Conservation (phyloP, 306 rosid genomes). For the Calophaca sinica region DNA sequence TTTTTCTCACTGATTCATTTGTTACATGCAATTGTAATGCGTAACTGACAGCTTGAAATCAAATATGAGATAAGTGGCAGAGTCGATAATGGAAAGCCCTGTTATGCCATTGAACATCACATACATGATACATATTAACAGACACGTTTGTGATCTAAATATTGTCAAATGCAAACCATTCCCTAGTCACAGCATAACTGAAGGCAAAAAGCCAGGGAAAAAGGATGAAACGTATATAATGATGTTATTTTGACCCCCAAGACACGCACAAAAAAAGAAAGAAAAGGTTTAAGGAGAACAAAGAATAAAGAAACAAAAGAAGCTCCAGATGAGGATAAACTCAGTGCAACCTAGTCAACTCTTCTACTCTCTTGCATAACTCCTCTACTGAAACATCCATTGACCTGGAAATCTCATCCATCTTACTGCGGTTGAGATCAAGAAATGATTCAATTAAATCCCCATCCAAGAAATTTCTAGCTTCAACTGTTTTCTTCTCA, state of each 20-base stretch:
- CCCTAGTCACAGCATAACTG: slow-evolving; percentile 9
- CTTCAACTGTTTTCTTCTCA: slow-evolving; percentile 86
- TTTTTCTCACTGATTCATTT: background rate
- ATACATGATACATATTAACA: slow-evolving; percentile 29
- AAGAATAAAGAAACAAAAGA: slow-evolving; percentile 37
- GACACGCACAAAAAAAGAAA: background rate
- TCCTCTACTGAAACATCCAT: slow-evolving; percentile 89
- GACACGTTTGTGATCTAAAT: slow-evolving; percentile 37
- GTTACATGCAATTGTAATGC: background rate
- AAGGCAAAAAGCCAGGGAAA: slow-evolving; percentile 24
- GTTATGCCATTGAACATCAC: slow-evolving; percentile 23
- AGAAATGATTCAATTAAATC: slow-evolving; percentile 97
- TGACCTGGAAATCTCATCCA: slow-evolving; percentile 85
- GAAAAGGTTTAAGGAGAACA: background rate
- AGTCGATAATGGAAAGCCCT: background rate
- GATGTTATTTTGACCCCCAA: slow-evolving; percentile 30
- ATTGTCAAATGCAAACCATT: slow-evolving; percentile 38
- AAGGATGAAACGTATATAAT: background rate
- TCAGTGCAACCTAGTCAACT: slow-evolving; percentile 92
- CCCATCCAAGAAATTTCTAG: slow-evolving; percentile 89
- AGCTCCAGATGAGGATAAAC: slow-evolving; percentile 8
- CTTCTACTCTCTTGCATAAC: slow-evolving; percentile 95
- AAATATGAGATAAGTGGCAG: background rate
- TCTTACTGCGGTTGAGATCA: slow-evolving; percentile 83
- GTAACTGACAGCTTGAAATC: background rate